Base-by-base conservation (phyloP, 2,329 filamentous ascomycete genomes). In the Mycosphaerella arachidis region DNA sequence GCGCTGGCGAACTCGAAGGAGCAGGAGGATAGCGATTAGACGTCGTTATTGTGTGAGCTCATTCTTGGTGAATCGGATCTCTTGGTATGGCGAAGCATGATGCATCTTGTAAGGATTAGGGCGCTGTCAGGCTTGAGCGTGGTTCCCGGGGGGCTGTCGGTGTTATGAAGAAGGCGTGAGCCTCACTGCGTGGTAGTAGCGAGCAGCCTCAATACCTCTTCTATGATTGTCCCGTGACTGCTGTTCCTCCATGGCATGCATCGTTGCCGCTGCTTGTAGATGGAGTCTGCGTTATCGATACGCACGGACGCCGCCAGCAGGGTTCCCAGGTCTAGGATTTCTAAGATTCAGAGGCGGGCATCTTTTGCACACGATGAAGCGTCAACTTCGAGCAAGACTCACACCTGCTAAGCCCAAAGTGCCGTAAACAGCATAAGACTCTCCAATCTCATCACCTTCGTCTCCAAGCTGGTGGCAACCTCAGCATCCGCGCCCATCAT, bases 401-500 rank as follows among this genome's bases (percentile, higher is more conserved):
- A 43, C 18, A 43, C 40, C n/a, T n/a, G 3, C 16, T 43, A 16
- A 8, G 31, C 31, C 31, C 31, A 5, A 43, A 43, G n/a, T 18
- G n/a, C 13, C 13, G 40, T n/a, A 43, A 3, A 24, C 24, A 24
- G 24, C 24, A 24, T 16, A 18, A 16, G 12, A 27, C 12, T 30
- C 6, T 29, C 1, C 12, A 27, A 18, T 5, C n/a, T 20, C 30
- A 53, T 35, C 50, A 27, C 10, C 50, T n/a, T 48, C 48, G 13
- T 31, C 18, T 9, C 48, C 8, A 50, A 3, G 10, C 48, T 50
- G 40, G 40, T 18, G 13, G 18, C 40, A 43, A 12, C 48, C 18
- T 27, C 20, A 18, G 12, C 48, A 3, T 50, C 20, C 48, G 35
- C 60, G 53, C 31, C 64, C 61, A 67, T 16, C 59, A 74, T 74